phyloP scores from a whole-genome alignment of 352 stramenopile species.

The Phytophthora sojae region DNA sequence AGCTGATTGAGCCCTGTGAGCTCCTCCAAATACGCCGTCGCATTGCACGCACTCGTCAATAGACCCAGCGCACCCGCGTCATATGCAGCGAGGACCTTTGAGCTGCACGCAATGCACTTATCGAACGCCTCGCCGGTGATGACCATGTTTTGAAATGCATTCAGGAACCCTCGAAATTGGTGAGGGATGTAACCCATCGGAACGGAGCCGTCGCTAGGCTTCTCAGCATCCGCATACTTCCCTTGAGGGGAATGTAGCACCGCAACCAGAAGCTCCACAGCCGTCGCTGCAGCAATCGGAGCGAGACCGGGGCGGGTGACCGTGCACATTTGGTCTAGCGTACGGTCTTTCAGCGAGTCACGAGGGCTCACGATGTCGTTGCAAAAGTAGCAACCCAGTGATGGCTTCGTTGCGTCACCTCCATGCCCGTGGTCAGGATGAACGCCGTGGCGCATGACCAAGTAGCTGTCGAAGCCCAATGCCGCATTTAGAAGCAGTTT shows the following conservation, averaged over 20 bases:
- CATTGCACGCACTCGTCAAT: constrained; percentile 75
- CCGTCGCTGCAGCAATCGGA: constrained; percentile 92
- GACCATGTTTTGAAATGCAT: constrained; percentile 86
- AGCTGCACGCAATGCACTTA: constrained; percentile 96
- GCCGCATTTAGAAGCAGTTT: constrained; percentile 91
- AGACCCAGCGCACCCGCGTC: constrained; percentile 47
- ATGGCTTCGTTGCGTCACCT: constrained; percentile 10
- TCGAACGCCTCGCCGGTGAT: constrained; percentile 93
- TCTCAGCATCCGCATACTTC: constrained; percentile 74
- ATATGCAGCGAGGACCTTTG: constrained; percentile 91
- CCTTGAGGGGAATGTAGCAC: constrained; percentile 94
- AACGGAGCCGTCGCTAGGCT: constrained; percentile 49
- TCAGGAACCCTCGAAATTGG: constrained; percentile 96
- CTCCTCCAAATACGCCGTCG: constrained; percentile 76
- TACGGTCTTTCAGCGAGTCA: constrained; percentile 97
- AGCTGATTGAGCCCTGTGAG: constrained; percentile 78
- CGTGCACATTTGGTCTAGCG: constrained; percentile 99
- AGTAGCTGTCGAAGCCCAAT: constrained; percentile 96
- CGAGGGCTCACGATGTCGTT: constrained; percentile 98
- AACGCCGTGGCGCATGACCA: constrained; percentile 98
- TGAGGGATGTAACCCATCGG: constrained; percentile 93
- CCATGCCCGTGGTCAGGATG: constrained; percentile 15
- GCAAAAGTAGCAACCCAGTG: constrained; percentile 99
- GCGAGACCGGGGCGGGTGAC: constrained; percentile 97
- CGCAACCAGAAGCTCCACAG: constrained; percentile 96